Conservation (phyloP, 441 rosid species). For the Geranium incanum region DNA sequence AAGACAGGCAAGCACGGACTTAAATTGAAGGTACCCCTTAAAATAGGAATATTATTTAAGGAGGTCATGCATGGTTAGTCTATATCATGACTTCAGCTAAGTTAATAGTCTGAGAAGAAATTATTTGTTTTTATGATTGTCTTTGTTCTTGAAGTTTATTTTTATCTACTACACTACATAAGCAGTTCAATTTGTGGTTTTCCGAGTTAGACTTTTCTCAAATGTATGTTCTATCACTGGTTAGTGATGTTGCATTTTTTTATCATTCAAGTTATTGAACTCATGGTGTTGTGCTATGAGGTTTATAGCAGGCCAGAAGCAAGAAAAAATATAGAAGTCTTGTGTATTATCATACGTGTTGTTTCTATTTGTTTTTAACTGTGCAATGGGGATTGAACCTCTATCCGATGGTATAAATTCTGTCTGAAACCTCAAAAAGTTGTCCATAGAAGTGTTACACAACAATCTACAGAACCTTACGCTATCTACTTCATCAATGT, state of each 20-base stretch:
- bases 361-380: background rate
- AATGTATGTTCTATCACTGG: background rate
- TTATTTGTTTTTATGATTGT: background rate
- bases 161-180: background rate
- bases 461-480: background rate
- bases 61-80: conserved; percentile 4
- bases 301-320: background rate
- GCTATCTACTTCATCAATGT: background rate
- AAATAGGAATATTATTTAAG: conserved; percentile 1
- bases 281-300: background rate
- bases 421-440: background rate
- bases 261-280: background rate
- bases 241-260: background rate
- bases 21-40: conserved; percentile 46
- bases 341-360: background rate
- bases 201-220: background rate
- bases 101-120: background rate
- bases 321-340: background rate
- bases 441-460: background rate
- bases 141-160: conserved; percentile 1
- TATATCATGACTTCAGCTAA: conserved; percentile 4
- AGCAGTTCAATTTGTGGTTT: background rate
- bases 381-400: background rate
- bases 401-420: background rate
- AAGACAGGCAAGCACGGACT: conserved; percentile 30